These are phyloP conservation scores for Penicillium coffeae DNA, from an alignment of 495 filamentous ascomycete species.

Conservation along the genomic window DNA sequence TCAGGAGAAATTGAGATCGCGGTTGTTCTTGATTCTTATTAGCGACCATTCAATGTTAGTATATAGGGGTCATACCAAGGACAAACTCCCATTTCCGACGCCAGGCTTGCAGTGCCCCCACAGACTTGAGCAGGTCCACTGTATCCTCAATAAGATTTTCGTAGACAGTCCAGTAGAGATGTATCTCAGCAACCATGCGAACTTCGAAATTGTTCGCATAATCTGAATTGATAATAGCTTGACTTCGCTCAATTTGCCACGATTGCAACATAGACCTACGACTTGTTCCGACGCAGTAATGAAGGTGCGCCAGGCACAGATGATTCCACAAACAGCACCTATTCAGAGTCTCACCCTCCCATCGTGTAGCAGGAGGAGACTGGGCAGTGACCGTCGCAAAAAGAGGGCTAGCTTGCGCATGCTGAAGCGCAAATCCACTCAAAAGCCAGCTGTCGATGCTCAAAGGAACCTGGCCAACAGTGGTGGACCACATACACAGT, in stretches of 20 bases:
- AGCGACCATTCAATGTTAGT: neutral
- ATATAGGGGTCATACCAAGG: slow-evolving; percentile 24
- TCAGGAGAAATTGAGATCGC: slow-evolving; percentile 44
- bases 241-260: slow-evolving; percentile 37
- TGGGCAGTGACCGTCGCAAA: slow-evolving; percentile 25
- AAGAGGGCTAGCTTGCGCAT: slow-evolving; percentile 34
- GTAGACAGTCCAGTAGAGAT: slow-evolving; percentile 46
- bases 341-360: slow-evolving; percentile 20
- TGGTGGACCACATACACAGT: slow-evolving; percentile 46
- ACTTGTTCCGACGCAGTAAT: slow-evolving; percentile 46
- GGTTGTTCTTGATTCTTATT: slow-evolving; percentile 32
- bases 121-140: slow-evolving; percentile 31
- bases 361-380: slow-evolving; percentile 2
- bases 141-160: slow-evolving; percentile 18
- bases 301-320: slow-evolving; percentile 42
- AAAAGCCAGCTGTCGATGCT: slow-evolving; percentile 48
- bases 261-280: slow-evolving; percentile 33
- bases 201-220: slow-evolving; percentile 42
- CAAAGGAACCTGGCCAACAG: slow-evolving; percentile 43
- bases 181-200: slow-evolving; percentile 44
- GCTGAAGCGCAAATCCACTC: slow-evolving; percentile 44
- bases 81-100: slow-evolving; percentile 38
- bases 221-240: slow-evolving; percentile 32
- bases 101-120: slow-evolving; percentile 35
- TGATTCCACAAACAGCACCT: slow-evolving; percentile 45